phyloP scores from a whole-genome alignment of 495 filamentous ascomycete genomes.

The Neurospora sp. region DNA sequence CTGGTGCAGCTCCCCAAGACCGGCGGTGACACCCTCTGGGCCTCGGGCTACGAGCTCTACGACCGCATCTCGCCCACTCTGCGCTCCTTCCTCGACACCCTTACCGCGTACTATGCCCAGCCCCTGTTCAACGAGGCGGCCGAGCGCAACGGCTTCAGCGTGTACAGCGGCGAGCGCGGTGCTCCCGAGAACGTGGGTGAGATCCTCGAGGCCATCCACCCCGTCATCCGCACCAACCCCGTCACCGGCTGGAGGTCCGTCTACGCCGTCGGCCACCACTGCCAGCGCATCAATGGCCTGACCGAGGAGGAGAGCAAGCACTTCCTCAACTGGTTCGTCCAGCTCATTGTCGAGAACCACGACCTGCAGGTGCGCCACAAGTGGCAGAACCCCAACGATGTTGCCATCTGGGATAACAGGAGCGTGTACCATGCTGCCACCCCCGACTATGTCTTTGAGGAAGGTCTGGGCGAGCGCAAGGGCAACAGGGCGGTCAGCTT shows the following conservation, averaged over 20 bases:
- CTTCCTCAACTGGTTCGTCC: constrained; percentile 53
- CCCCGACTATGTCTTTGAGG: constrained; percentile 49
- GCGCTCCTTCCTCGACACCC: constrained; percentile 54
- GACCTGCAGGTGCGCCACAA: constrained; percentile 65
- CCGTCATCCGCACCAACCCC: constrained; percentile 71
- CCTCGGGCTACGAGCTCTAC: constrained; percentile 68
- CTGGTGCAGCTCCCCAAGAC: constrained; percentile 56
- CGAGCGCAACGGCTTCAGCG: constrained; percentile 10
- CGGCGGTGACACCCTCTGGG: constrained; percentile 72
- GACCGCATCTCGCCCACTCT: constrained; percentile 60
- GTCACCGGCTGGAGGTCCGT: constrained; percentile 72
- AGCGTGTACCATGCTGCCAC: constrained; percentile 62
- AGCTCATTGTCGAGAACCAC: constrained; percentile 63
- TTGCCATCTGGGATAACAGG: constrained; percentile 77
- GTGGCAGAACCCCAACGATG: constrained; percentile 52
- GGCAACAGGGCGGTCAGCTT: constrained; percentile 55
- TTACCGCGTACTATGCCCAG: constrained; percentile 58
- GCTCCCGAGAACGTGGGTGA: constrained; percentile 59
- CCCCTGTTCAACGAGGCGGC: constrained; percentile 25
- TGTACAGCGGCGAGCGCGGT: constrained; percentile 39
- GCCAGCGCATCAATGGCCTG: constrained; percentile 55
- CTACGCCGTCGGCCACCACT: constrained; percentile 56
- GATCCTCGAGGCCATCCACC: constrained; percentile 53
- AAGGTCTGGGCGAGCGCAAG: constrained; percentile 46
- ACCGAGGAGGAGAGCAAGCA: constrained; percentile 53